A percentile compares a stretch with the other conserved stretches of the same genome.
These are phyloP conservation scores for Blastocystis sp. DNA, from an alignment of 352 stramenopile species.

Conservation along the genomic window DNA sequence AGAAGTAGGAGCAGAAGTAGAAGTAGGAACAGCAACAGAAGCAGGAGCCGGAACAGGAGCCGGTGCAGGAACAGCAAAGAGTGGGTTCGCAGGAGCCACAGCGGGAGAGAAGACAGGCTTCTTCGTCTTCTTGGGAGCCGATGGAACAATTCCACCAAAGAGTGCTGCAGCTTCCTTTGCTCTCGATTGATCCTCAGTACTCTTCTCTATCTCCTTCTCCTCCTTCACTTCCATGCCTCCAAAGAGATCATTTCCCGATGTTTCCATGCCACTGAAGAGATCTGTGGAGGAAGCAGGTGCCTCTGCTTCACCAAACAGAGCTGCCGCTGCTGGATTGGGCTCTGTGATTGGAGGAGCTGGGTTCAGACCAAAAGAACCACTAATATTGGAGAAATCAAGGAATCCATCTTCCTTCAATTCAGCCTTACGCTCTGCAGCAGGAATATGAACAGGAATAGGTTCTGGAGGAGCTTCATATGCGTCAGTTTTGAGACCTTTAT, in stretches of 20 bases:
- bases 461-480: slow-evolving; percentile 51
- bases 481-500: slow-evolving; percentile 50
- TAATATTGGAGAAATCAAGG: slow-evolving; percentile 44
- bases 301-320: not conserved
- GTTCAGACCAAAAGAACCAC: slow-evolving; percentile 17
- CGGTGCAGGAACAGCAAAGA: not conserved
- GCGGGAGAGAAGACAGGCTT: not conserved
- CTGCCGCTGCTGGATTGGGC: not conserved
- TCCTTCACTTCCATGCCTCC: not conserved
- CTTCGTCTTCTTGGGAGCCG: not conserved
- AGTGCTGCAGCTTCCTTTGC: slow-evolving; percentile 13
- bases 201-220: not conserved
- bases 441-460: not conserved
- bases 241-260: slow-evolving; percentile 9
- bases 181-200: not conserved
- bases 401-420: slow-evolving; percentile 18
- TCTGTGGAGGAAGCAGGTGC: not conserved
- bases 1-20: not conserved
- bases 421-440: not conserved
- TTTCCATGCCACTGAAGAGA: not conserved
- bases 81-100: not conserved
- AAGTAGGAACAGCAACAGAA: not conserved
- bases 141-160: not conserved
- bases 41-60: not conserved
- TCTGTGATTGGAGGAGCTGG: not conserved